Percentiles rank a stretch among this genome's conserved stretches.
Evolutionary conservation across 495 filamentous ascomycete genomes (phyloP).

Genomic region (Penicillium soppii): DNA sequence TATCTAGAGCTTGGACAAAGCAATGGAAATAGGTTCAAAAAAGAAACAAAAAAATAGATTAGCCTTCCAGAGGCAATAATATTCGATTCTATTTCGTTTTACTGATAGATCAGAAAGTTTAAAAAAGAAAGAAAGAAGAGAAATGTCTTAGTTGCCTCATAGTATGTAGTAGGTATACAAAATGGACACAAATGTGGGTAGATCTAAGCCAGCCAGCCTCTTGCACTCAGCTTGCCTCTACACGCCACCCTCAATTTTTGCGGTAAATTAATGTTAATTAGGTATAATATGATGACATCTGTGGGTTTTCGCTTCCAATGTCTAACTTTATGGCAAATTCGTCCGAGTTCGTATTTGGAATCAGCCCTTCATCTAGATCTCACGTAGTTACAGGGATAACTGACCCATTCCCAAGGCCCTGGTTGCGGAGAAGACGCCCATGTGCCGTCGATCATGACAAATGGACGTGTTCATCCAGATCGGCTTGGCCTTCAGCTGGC

Average conservation of each 20-base stretch:
- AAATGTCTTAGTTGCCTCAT: conserved; percentile 2
- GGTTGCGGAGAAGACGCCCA: conserved; percentile 12
- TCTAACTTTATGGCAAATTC: not conserved
- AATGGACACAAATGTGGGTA: not conserved
- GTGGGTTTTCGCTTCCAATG: conserved; percentile 1
- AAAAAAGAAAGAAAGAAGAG: not conserved
- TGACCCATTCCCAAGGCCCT: conserved; percentile 12
- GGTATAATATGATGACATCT: too few species aligned
- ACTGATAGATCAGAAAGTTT: conserved; percentile 12
- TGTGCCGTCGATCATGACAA: conserved; percentile 11
- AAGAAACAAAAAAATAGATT: not conserved
- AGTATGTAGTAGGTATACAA: not conserved
- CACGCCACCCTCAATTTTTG: conserved; percentile 2
- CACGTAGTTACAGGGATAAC: not conserved
- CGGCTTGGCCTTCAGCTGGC: conserved; percentile 20
- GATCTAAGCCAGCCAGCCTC: conserved; percentile 7
- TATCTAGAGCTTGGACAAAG: not conserved
- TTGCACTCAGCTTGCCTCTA: conserved; percentile 1
- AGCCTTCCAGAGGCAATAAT: not conserved
- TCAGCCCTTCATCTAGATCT: too few species aligned
- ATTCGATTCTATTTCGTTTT: not conserved
- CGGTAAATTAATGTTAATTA: not conserved
- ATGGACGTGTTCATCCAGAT: not conserved
- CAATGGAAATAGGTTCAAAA: not conserved
- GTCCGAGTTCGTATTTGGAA: too few species aligned